These are phyloP conservation scores for Phaffia rhodozyma DNA, from an alignment of 1,284 basidiomycete genomes.

Conservation along the genomic window DNA sequence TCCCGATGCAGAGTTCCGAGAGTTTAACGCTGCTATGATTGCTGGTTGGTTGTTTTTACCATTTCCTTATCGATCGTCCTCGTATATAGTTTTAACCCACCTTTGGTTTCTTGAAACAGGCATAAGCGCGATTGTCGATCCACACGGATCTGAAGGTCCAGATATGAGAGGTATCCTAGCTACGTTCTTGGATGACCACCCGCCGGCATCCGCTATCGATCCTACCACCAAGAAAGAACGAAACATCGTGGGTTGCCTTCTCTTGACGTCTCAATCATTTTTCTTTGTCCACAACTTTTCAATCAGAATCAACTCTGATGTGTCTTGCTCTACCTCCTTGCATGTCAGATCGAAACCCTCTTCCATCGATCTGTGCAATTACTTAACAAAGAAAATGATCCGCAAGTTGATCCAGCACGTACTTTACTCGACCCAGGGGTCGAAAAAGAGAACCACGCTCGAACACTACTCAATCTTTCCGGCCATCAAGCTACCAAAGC, in stretches of 20 bases:
- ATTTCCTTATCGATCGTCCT: neutral
- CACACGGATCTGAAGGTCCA: constrained; percentile 51
- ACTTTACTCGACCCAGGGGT: neutral
- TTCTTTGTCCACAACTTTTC: neutral
- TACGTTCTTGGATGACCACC: constrained; percentile 56
- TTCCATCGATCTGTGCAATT: constrained; percentile 13
- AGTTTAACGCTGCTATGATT: constrained; percentile 19
- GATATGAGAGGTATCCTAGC: constrained; percentile 66
- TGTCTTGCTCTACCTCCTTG: neutral
- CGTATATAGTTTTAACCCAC: constrained; percentile 46
- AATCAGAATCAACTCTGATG: neutral
- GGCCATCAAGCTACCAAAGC: neutral
- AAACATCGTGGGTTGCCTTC: constrained; percentile 11
- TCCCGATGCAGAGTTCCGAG: constrained; percentile 2
- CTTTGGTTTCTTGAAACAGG: constrained; percentile 32
- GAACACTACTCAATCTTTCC: constrained; percentile 14
- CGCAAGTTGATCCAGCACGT: neutral
- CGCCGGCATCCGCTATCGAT: constrained; percentile 50
- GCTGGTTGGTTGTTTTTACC: neutral
- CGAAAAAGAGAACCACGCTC: constrained; percentile 10
- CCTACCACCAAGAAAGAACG: constrained; percentile 47
- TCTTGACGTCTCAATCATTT: neutral
- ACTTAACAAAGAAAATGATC: neutral
- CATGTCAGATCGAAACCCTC: constrained; percentile 13
- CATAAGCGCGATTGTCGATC: constrained; percentile 65